phyloP scores from a whole-genome alignment of 225 moss, liverwort and hornwort species.

The Neckera pumila region DNA sequence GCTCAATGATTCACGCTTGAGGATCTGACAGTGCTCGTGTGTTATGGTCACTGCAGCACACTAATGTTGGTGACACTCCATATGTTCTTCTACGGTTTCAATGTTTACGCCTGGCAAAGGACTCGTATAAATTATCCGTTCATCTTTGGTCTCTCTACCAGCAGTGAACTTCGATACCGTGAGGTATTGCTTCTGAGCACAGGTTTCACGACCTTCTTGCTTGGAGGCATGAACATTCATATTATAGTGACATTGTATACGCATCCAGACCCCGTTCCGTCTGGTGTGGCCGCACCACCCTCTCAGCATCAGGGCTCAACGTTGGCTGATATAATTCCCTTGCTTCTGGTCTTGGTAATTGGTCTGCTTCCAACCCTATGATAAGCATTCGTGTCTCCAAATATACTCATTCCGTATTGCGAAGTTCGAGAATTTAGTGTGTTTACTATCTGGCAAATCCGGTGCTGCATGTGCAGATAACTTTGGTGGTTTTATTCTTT shows the following conservation, averaged over 20 bases:
- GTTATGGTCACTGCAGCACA: constrained; percentile 18
- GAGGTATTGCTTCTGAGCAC: constrained; percentile 58
- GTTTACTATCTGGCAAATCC: neutral
- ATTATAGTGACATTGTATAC: constrained; percentile 24
- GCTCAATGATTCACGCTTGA: neutral
- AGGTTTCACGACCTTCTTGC: constrained; percentile 44
- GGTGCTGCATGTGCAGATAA: constrained; percentile 26
- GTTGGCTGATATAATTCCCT: constrained; percentile 39
- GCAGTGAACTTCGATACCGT: constrained; percentile 60
- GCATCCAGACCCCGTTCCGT: neutral
- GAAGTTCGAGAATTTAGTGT: neutral
- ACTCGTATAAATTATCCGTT: constrained; percentile 65
- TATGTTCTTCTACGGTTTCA: constrained; percentile 47
- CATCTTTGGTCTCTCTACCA: constrained; percentile 59
- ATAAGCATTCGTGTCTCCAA: neutral
- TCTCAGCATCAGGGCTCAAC: neutral
- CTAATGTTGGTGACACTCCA: constrained; percentile 41
- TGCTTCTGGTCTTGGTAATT: constrained; percentile 36
- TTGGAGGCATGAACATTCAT: constrained; percentile 55
- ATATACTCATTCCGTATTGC: neutral
- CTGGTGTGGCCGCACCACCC: neutral
- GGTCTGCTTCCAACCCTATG: neutral
- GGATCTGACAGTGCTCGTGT: neutral
- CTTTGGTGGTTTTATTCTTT: constrained; percentile 32
- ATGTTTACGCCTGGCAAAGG: constrained; percentile 63